These are phyloP conservation scores for Delitschia confertaspora DNA, from an alignment of 495 filamentous ascomycete genomes.

Conservation along the genomic window DNA sequence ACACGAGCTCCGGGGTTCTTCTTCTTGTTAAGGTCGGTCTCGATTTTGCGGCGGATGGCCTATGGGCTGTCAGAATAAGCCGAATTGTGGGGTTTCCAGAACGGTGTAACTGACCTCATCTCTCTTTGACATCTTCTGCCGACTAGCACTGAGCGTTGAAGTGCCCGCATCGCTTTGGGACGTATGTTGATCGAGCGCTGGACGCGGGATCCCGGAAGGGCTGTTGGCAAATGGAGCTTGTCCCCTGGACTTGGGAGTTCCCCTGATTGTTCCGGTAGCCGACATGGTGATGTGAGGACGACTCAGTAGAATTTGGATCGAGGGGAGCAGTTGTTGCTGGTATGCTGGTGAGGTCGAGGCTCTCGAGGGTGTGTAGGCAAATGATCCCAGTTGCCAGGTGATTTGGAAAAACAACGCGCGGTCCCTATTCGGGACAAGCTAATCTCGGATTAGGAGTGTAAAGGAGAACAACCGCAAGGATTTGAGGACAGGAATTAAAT, in stretches of 20 bases:
- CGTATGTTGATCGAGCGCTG: constrained; percentile 56
- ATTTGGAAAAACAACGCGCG: constrained; percentile 17
- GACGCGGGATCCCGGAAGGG: constrained; percentile 77
- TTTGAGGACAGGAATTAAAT: too few species aligned
- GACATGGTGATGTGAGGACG: constrained; percentile 50
- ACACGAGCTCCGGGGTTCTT: constrained; percentile 67
- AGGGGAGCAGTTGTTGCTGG: constrained; percentile 4
- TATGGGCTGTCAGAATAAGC: constrained; percentile 38
- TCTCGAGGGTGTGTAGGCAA: too few species aligned
- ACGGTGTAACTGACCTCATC: constrained; percentile 70
- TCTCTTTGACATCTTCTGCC: constrained; percentile 89
- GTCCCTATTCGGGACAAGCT: constrained; percentile 9
- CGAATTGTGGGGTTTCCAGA: too few species aligned
- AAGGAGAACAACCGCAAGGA: too few species aligned
- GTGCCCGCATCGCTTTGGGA: constrained; percentile 59
- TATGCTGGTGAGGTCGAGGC: constrained; percentile 1
- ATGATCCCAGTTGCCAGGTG: constrained; percentile 17
- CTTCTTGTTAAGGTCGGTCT: constrained; percentile 96
- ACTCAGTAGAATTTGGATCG: too few species aligned
- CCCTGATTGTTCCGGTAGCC: constrained; percentile 48
- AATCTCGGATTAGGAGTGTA: too few species aligned
- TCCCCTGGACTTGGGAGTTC: constrained; percentile 59
- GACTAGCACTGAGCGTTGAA: constrained; percentile 73
- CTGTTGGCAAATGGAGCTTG: constrained; percentile 61
- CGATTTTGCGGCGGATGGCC: constrained; percentile 95